A percentile compares a stretch with the other conserved stretches of the same genome.
Evolutionary conservation across 768 basidiomycete genomes (phyloP).

Genomic region (Hygrophoropsis aurantiaca): DNA sequence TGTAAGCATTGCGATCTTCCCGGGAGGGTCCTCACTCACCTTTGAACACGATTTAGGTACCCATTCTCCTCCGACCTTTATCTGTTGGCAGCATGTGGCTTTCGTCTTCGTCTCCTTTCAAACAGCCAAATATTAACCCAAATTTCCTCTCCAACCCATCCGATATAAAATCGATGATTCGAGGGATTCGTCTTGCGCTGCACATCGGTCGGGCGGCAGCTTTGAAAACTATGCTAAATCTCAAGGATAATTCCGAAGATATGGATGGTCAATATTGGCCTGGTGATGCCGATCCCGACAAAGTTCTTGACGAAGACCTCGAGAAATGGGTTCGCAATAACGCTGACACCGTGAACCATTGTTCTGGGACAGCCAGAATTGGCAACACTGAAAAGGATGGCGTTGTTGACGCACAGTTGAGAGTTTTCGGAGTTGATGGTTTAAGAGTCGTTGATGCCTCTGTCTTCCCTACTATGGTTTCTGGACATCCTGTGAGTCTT

Average conservation of each 20-base stretch:
- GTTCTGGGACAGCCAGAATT: conserved; percentile 6
- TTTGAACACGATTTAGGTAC: background rate
- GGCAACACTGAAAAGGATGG: conserved; percentile 19
- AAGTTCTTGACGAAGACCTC: conserved; percentile 15
- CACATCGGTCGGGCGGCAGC: conserved; percentile 16
- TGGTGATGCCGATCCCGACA: conserved; percentile 17
- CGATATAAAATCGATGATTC: conserved; percentile 16
- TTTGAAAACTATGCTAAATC: conserved; percentile 6
- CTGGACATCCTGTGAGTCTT: conserved; percentile 36
- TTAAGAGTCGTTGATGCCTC: conserved; percentile 42
- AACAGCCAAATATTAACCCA: conserved; percentile 13
- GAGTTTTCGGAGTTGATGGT: conserved; percentile 37
- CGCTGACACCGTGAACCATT: conserved; percentile 4
- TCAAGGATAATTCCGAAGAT: conserved; percentile 9
- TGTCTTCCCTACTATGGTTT: conserved; percentile 35
- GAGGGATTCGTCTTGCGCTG: conserved; percentile 17
- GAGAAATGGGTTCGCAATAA: conserved; percentile 10
- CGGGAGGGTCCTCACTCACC: too few relatives aligned
- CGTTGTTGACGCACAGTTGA: conserved; percentile 38
- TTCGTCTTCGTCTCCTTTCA: conserved; percentile 9
- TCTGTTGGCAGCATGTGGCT: background rate
- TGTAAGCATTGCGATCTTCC: background rate
- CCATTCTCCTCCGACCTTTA: conserved; percentile 1
- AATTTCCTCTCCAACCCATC: conserved; percentile 14
- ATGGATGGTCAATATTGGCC: conserved; percentile 17